Conservation (phyloP, 75 land plant species). For the Pseudotsuga menziesii region DNA sequence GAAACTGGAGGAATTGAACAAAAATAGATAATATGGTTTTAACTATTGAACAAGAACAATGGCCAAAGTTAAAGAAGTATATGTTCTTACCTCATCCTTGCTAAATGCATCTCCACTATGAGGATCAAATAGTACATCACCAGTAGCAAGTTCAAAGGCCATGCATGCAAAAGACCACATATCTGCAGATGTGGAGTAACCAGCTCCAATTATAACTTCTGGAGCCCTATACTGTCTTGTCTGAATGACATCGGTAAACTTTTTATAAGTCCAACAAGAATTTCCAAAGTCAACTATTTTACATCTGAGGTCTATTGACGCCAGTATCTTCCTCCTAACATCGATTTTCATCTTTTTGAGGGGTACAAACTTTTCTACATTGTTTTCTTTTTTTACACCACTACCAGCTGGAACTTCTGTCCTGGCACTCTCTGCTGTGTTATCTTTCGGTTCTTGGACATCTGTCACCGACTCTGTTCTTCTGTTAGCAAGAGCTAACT, state of each 20-base stretch:
- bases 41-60: neutral
- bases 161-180: constrained; percentile 96
- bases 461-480: neutral
- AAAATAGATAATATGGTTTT: neutral
- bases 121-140: constrained; percentile 85
- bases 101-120: constrained; percentile 53
- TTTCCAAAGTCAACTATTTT: constrained; percentile 93
- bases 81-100: constrained; percentile 67
- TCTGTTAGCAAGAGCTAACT: constrained; percentile 19
- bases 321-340: constrained; percentile 31
- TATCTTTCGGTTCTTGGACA: neutral
- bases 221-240: constrained; percentile 96
- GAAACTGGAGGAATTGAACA: neutral
- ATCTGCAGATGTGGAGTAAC: constrained; percentile 69
- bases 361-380: constrained; percentile 1
- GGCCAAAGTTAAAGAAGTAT: neutral
- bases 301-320: constrained; percentile 74
- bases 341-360: constrained; percentile 19
- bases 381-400: constrained; percentile 10
- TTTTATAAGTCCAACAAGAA: constrained; percentile 79
- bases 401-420: constrained; percentile 4
- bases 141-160: constrained; percentile 90
- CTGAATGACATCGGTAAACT: constrained; percentile 66
- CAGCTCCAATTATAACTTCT: constrained; percentile 70
- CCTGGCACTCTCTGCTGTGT: neutral